Evolutionary conservation across 768 basidiomycete species (phyloP), one percentile per base, ranked within the genome.

Genomic region (Lepiota brunneoincarnata): DNA sequence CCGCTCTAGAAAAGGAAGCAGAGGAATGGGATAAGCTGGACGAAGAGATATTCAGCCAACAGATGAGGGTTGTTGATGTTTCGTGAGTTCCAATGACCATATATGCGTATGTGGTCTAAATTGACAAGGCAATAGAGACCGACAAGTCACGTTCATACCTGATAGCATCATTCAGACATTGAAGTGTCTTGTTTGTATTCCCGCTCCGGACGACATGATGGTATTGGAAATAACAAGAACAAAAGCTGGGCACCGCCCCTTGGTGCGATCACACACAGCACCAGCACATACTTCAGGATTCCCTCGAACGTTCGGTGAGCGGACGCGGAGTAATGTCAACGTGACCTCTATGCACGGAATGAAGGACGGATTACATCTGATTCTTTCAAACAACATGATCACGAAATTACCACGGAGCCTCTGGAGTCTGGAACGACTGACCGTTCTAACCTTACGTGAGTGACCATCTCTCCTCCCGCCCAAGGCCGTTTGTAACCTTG

Each of bases 371-470:
- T 70, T 89, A 3, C 75, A 81, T 24, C 67, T 91, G 4, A 84
- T 75, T 56, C 76, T 90, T 0, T 76, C 73, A 15, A 61, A 68
- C 4, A 89, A 90, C 61, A 56, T 51, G 18, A 84, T 91, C 26
- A 66, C 71, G 0, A 64, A 59, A 9, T 65, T 91, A 3, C 89
- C 89, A 3, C 60, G 63, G 1, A 78, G 83, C 55, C 64, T 91
- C 3, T 86, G 88, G 62, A 65, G 64, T 2, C 64, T 90, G 36
- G 66, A 77, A 2, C 77, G 80, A 45, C 64, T 90, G 39, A 84
- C 82, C 1, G 75, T 88, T 2, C 72, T 91, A 0, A 81, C 78
- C 49, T 65, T 91, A 31, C 76, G 89, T 90, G 61, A 46, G 86
- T 78, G 3, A 5, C 59, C 18, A 17, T 12, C 3, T 7, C 31